Evolutionary conservation across 148 eudicot genomes (phyloP).

Genomic region (Mesembryanthemum crystallinum): DNA sequence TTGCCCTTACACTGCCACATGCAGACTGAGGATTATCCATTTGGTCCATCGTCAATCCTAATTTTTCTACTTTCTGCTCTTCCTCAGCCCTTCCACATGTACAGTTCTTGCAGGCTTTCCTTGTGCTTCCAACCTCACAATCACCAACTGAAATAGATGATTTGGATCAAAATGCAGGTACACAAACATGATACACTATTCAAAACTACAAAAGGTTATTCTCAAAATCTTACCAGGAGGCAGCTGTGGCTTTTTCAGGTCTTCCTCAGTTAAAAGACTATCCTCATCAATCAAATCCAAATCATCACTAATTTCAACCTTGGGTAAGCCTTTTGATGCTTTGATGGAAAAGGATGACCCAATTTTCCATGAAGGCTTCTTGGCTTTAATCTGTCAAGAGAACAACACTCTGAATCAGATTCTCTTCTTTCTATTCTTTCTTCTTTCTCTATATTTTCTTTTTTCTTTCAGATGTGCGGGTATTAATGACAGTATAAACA

Average conservation of each 20-base stretch:
- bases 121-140: conserved; percentile 84
- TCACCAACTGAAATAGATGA: conserved; percentile 48
- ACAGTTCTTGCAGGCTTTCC: conserved; percentile 96
- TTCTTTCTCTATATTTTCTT: background rate
- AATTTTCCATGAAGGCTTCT: conserved; percentile 81
- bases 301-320: conserved; percentile 68
- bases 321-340: conserved; percentile 53
- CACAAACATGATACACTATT: background rate
- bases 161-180: conserved; percentile 10
- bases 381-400: conserved; percentile 46
- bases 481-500: conserved; percentile 13
- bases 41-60: conserved; percentile 75
- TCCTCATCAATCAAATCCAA: conserved; percentile 92
- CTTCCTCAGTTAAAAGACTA: conserved; percentile 83
- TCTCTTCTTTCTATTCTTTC: background rate
- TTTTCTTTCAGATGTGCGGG: background rate
- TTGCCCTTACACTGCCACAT: conserved; percentile 74
- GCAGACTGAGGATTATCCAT: conserved; percentile 74
- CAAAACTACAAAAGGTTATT: background rate
- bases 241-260: conserved; percentile 72
- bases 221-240: conserved; percentile 42
- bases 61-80: conserved; percentile 73
- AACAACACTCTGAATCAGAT: background rate
- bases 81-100: conserved; percentile 91
- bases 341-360: conserved; percentile 87